phyloP scores from a whole-genome alignment of 108 stramenopile genomes.

The Nannochloropsis oceanica region DNA sequence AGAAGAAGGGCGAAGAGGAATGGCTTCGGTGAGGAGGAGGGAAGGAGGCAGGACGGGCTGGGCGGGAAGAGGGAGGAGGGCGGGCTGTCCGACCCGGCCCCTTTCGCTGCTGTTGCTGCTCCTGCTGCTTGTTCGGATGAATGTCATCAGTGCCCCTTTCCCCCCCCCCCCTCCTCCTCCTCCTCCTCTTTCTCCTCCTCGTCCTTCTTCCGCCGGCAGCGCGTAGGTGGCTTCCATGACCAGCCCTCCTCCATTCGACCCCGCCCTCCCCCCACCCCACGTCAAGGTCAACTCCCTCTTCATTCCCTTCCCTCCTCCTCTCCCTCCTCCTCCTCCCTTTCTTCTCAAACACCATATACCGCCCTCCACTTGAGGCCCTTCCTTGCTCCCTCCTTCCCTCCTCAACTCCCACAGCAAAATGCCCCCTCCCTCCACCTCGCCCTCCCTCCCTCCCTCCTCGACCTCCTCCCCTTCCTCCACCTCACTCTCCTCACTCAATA shows the following conservation, averaged over 20 bases:
- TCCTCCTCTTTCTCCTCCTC: conserved; percentile 1
- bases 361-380: neutral
- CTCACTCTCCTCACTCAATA: neutral
- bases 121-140: neutral
- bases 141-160: neutral
- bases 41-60: neutral
- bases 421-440: neutral
- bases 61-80: neutral
- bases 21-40: neutral
- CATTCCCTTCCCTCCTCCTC: neutral
- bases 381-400: neutral
- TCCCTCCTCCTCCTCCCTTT: neutral
- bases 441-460: neutral
- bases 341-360: neutral
- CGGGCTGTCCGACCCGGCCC: neutral
- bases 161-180: neutral
- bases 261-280: neutral
- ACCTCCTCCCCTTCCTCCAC: neutral
- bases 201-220: neutral
- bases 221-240: neutral
- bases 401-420: neutral
- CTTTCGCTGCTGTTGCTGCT: neutral
- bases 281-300: neutral
- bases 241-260: neutral
- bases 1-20: neutral